These are phyloP conservation scores for Thermothelomyces thermophilus DNA, from an alignment of 2,329 filamentous ascomycete species.

Conservation along the genomic window DNA sequence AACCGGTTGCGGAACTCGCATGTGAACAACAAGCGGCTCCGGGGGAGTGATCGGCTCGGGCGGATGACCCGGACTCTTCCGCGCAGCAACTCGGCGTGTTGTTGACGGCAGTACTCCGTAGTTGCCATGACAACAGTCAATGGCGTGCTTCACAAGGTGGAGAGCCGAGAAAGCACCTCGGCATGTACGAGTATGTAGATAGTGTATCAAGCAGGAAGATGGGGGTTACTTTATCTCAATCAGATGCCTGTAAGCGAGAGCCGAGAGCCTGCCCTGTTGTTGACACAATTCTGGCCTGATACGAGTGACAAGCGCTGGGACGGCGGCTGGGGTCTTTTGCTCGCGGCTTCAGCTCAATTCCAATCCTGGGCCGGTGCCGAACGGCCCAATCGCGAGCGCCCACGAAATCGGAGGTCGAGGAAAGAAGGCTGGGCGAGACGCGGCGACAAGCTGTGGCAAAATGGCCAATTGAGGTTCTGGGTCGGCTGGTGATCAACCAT, in stretches of 20 bases:
- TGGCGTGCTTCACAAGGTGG: slow-evolving; percentile 12
- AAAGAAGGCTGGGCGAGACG: slow-evolving; percentile 22
- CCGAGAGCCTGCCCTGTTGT: neutral
- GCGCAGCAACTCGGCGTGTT: neutral
- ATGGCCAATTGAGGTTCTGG: slow-evolving; percentile 21
- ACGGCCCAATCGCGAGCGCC: slow-evolving; percentile 25
- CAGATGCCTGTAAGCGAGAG: neutral
- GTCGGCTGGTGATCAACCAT: slow-evolving; percentile 18
- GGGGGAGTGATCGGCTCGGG: slow-evolving; percentile 9
- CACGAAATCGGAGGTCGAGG: slow-evolving; percentile 22
- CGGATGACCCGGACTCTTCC: slow-evolving; percentile 12
- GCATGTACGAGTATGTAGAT: too few relatives aligned
- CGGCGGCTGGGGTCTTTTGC: slow-evolving; percentile 2
- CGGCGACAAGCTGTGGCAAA: slow-evolving; percentile 1
- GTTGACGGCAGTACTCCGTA: neutral
- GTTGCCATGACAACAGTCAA: slow-evolving; percentile 24
- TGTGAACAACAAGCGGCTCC: slow-evolving; percentile 17
- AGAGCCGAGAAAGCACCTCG: slow-evolving; percentile 16
- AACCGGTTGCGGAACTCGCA: slow-evolving; percentile 3
- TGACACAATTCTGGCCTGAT: neutral
- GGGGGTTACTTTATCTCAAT: neutral
- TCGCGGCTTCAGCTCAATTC: slow-evolving; percentile 1
- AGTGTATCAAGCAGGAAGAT: neutral
- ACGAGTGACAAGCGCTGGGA: slow-evolving; percentile 1
- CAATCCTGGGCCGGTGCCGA: neutral